A percentile compares a stretch with the other conserved stretches of the same genome.
Conservation (phyloP, 2,329 filamentous ascomycete genomes). For the Nigrospora sphaerica region DNA sequence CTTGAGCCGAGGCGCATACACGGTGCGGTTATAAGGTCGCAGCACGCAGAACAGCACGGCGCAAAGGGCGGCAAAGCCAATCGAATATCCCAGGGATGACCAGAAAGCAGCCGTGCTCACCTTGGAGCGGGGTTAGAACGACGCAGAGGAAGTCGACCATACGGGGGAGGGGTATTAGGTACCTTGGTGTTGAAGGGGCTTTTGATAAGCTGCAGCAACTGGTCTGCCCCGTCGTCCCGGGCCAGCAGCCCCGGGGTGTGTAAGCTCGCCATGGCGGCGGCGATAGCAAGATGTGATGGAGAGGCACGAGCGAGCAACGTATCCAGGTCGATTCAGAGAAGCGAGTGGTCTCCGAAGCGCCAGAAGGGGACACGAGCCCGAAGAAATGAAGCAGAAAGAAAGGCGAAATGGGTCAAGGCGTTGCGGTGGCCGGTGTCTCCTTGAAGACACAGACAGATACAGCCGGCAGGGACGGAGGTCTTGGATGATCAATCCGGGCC, state of each 20-base stretch:
- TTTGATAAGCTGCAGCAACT: conserved; percentile 39
- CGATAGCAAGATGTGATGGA: too few species aligned
- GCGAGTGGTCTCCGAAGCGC: too few species aligned
- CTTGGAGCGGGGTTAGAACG: conserved; percentile 14
- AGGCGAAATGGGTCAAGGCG: too few species aligned
- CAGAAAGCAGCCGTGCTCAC: conserved; percentile 53
- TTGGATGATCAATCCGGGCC: too few species aligned
- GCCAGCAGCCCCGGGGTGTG: background rate
- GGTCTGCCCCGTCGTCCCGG: conserved; percentile 15
- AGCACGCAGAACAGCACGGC: conserved; percentile 80
- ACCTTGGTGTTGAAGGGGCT: conserved; percentile 41
- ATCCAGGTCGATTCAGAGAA: too few species aligned
- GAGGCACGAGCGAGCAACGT: too few species aligned
- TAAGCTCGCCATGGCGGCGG: background rate
- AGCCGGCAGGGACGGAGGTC: too few species aligned
- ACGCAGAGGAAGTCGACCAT: background rate
- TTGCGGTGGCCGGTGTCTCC: too few species aligned
- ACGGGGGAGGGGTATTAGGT: conserved; percentile 9
- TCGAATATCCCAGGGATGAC: conserved; percentile 70
- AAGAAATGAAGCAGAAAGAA: too few species aligned
- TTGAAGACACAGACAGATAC: too few species aligned
- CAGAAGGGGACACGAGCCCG: too few species aligned
- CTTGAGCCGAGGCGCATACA: conserved; percentile 91
- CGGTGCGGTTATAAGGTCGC: conserved; percentile 82
- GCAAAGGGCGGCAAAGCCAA: conserved; percentile 65